Conservation (phyloP, 345 rosid genomes). For the Salix arbutifolia region DNA sequence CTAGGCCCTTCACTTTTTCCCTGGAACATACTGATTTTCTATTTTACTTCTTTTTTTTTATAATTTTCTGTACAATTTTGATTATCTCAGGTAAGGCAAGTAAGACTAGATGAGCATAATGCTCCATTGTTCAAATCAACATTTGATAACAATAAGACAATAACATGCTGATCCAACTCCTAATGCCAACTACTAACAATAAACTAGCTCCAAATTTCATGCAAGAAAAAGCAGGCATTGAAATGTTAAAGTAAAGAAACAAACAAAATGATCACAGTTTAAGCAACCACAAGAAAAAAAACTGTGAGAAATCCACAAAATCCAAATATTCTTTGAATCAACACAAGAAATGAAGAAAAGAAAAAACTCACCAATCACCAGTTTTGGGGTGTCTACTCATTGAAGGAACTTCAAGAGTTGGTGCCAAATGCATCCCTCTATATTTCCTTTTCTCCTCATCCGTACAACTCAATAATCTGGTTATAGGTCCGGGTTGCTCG, state of each 20-base stretch:
- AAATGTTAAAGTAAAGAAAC: not conserved
- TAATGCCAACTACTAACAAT: not conserved
- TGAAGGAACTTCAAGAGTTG: conserved; percentile 82
- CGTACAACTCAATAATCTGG: conserved; percentile 91
- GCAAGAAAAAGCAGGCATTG: not conserved
- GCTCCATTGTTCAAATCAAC: too few relatives aligned
- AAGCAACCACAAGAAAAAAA: not conserved
- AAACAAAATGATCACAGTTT: not conserved
- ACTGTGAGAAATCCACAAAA: not conserved
- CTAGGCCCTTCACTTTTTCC: not conserved
- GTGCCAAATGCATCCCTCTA: conserved; percentile 85
- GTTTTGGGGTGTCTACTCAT: conserved; percentile 94
- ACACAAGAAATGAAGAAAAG: not conserved
- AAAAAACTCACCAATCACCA: conserved; percentile 65
- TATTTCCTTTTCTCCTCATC: conserved; percentile 74
- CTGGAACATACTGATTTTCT: not conserved
- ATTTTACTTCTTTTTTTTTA: too few relatives aligned
- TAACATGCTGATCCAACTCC: not conserved
- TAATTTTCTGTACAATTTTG: not conserved
- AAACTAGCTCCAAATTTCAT: not conserved
- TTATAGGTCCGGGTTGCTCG: conserved; percentile 83
- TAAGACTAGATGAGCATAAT: not conserved
- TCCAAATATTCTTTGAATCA: not conserved
- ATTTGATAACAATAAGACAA: too few relatives aligned
- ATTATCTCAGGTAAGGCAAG: not conserved